Conservation (phyloP, 2,329 filamentous ascomycete species). For the Fusarium praegraminearum region DNA sequence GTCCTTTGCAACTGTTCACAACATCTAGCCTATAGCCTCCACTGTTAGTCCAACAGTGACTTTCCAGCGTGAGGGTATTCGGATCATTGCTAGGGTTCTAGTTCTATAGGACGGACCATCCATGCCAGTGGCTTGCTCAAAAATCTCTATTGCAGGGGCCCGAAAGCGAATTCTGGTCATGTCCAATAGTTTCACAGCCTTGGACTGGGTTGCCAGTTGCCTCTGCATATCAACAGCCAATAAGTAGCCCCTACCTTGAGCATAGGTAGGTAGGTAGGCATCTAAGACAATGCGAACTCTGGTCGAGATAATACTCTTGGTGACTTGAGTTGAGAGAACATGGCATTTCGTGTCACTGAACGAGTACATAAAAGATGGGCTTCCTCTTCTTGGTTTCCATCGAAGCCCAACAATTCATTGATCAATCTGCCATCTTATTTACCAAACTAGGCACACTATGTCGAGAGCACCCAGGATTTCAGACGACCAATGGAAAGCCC, state of each 20-base stretch:
- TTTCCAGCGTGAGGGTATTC: neutral
- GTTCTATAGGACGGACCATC: neutral
- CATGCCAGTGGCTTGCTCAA: neutral
- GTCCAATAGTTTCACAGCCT: neutral
- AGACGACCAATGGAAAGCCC: neutral
- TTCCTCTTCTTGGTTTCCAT: too few species aligned
- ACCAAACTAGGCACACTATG: neutral
- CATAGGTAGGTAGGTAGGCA: neutral
- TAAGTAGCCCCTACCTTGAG: neutral
- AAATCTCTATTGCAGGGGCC: neutral
- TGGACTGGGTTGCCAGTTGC: neutral
- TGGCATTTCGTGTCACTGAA: neutral
- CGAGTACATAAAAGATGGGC: neutral
- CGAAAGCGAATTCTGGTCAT: neutral
- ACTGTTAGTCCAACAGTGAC: neutral
- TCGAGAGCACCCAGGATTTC: neutral
- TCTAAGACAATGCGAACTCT: neutral
- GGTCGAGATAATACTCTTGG: neutral
- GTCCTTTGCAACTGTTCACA: neutral
- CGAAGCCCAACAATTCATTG: neutral
- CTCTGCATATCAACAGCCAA: neutral
- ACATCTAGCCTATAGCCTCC: neutral
- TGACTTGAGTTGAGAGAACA: neutral
- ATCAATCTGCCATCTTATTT: neutral
- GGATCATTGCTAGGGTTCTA: neutral